Evolutionary conservation across 257 asterid genomes (phyloP), one percentile per base, ranked within the genome.

Genomic region (Solanum piurae): DNA sequence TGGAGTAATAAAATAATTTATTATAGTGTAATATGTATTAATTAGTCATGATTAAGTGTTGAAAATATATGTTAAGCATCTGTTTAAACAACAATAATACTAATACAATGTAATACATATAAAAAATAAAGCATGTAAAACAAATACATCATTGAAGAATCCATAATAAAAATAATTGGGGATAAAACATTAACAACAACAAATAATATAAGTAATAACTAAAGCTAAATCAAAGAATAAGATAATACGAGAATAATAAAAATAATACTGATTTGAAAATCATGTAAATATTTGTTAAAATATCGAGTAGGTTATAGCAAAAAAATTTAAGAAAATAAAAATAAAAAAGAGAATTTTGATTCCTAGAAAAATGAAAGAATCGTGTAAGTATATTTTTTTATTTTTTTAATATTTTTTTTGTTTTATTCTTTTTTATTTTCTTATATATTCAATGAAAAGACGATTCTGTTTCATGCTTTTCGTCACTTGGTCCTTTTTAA

Each of bases 291-390:
- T 49, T 49, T 49, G 60, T 6, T 49, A 49, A 49, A 49, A 49
- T 49, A 16, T 16, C 16, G 60, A 14, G 20, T 46, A 58, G 5
- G 25, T 58, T 20, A 58, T 18, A 58, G 66, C 25, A 58, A 58
- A 60, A 25, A 46, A 5, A 64, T 7, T 7, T 37, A 46, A 46
- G n/a, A 62, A 64, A 10, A 4, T 1, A 42, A 12, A 0, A 12
- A 49, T 0, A 13, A 3, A 46, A 46, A 46, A 46, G 7, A 42
- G 2, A 79, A 7, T 27, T 44, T 42, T 44, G 9, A 44, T 80
- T 80, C 68, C 66, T 79, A 88, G 75, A 34, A 64, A 76, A 85
- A 52, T 83, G 55, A 75, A 82, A 88, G 86, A 88, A 74, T 85
- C 88, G 90, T 88, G 90, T 42, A 73, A 74, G 60, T 84, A 20